Base-by-base conservation (phyloP, 768 basidiomycete species). In the Galerina marginata region DNA sequence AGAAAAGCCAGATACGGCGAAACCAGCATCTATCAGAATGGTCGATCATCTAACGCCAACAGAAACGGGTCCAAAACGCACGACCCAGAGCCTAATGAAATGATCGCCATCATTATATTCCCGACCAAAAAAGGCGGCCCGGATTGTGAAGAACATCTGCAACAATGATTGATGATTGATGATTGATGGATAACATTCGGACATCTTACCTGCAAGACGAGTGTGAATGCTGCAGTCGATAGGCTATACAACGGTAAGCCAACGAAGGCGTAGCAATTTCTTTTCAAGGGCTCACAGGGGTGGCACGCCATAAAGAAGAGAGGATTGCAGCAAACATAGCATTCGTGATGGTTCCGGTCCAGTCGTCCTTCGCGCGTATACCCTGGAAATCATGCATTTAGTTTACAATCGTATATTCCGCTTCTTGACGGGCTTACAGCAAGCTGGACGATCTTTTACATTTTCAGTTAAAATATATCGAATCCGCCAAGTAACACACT, bases 291-390 rank as follows among this genome's bases (percentile, higher is more conserved):
- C 79, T 61, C 61, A 81, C 82, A 83, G 70, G 0, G 79, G 72
- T n/a, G 82, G 81, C 68, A 79, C 75, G 6, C 80, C 81, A 60
- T 83, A 82, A 15, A 83, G 67, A 50, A 83, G 67, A 5, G 81
- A 81, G 4, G 81, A 79, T 61, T 82, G 82, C 10, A 81, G 65
- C 4, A 83, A 66, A 62, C 82, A 83, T 6, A 83, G 65, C 62
- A 76, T 68, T 29, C 70, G 71, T 1, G 75, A 70, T 15, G 82
- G 83, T 62, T 84, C 79, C 7, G 79, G 79, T 4, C 82, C 81
- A 15, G 73, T 76, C 3, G 68, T 72, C 29, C 69, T 74, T n/a
- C 77, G 77, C 12, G 76, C 72, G 65, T 83, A 83, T 16, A 79
- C 66, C 38, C 81, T 82, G 49, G 3, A n/a, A 56, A 55, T 23